These are phyloP conservation scores for Coniella vitis DNA, from an alignment of 2,329 filamentous ascomycete genomes.

Conservation along the genomic window DNA sequence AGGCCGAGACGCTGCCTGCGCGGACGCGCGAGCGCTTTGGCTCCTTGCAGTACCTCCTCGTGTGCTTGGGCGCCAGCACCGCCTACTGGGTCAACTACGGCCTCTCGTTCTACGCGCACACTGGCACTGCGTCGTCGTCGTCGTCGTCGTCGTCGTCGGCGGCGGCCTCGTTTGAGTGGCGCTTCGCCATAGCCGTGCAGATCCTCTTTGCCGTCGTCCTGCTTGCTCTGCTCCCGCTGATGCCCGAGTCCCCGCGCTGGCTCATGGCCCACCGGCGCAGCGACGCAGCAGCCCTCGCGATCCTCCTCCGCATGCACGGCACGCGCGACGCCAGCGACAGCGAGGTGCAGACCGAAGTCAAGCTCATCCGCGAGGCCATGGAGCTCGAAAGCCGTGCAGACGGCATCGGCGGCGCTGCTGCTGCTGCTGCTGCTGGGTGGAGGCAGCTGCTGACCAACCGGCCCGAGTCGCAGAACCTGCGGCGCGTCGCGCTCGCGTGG, in stretches of 20 bases:
- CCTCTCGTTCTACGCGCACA: conserved; percentile 30
- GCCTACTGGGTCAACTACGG: conserved; percentile 33
- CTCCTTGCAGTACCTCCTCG: conserved; percentile 5
- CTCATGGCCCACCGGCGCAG: neutral
- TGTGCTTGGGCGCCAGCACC: conserved; percentile 5
- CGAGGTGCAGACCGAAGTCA: conserved; percentile 14
- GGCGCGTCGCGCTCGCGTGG: conserved; percentile 16
- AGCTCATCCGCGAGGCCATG: conserved; percentile 17
- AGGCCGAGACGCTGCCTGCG: conserved; percentile 41
- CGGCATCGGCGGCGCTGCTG: too few relatives aligned
- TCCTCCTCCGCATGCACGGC: conserved; percentile 7
- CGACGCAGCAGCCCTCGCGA: neutral
- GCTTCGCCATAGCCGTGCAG: conserved; percentile 40
- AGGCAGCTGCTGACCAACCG: conserved; percentile 15
- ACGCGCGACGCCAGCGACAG: neutral
- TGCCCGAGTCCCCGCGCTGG: conserved; percentile 29
- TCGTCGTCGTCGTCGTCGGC: too few relatives aligned
- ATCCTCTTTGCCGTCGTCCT: conserved; percentile 33
- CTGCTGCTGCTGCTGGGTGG: conserved; percentile 13
- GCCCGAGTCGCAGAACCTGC: conserved; percentile 14
- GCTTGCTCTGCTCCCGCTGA: conserved; percentile 23
- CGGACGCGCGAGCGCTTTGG: neutral
- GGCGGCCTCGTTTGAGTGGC: conserved; percentile 28
- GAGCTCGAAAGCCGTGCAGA: conserved; percentile 11
- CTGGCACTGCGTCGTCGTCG: too few relatives aligned